Evolutionary conservation across 2,329 filamentous ascomycete genomes (phyloP), one percentile per base, ranked within the genome.

Genomic region (Dothistroma septosporum): DNA sequence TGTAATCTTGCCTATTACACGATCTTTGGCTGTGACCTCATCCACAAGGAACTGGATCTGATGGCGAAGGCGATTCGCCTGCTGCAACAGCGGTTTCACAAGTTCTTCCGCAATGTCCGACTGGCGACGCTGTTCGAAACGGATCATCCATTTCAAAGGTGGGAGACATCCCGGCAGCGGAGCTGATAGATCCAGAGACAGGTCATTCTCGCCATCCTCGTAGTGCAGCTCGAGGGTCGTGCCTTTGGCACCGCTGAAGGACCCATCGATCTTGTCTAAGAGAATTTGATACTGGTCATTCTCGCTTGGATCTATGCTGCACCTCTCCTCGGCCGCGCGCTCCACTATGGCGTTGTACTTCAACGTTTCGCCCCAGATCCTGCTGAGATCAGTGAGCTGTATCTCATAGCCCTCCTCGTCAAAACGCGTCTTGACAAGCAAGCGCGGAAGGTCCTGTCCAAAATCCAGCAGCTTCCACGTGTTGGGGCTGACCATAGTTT

Each of bases 261-360:
- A 77, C 78, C 82, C 69, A 53, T 78, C 74, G 19, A 93, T 77
- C 68, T 88, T 87, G 22, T 83, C 79, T 14, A 92, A 77, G 55
- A 93, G 85, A 55, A 86, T 85, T 28, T 76, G 72, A 75, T 90
- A 84, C 69, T 93, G 89, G 55, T 80, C 77, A 61, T 87, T 87
- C 65, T 88, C 86, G 70, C 83, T 86, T 1, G 90, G 86, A 70
- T 93, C 89, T 62, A 93, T 91, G 62, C 83, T 86, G 16, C 87
- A 89, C 67, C 85, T 82, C 66, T 87, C 81, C 24, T 82, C 76
- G 59, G 84, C 79, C 32, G 85, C 87, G 61, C 88, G 83, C 61
- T 80, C 76, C 58, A 86, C 81, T 59, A 93, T 88, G 11, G 78
- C 80, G n/a, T 78, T 79, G 22, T 84, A 78, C 59, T 85, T 82